These are phyloP conservation scores for Osmozyma mogii DNA, from an alignment of 805 yeast species.

Conservation along the genomic window DNA sequence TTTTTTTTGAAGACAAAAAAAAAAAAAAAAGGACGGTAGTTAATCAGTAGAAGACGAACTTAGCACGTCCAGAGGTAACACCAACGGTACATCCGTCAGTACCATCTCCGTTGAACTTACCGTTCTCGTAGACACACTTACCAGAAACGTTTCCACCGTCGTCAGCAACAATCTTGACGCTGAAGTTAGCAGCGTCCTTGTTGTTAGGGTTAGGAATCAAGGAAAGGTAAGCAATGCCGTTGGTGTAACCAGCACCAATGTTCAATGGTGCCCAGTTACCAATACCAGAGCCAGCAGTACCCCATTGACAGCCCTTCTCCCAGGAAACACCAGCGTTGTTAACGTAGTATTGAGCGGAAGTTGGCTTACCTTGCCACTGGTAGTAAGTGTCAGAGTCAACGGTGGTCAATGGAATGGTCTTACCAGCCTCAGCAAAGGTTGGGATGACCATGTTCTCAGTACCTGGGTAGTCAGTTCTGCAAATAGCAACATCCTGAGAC, in stretches of 20 bases:
- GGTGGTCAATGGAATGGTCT: conserved; percentile 59
- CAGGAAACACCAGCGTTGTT: conserved; percentile 90
- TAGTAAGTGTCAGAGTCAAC: conserved; percentile 75
- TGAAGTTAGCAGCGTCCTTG: conserved; percentile 47
- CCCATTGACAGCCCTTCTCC: conserved; percentile 95
- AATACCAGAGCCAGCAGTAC: conserved; percentile 62
- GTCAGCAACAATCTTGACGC: conserved; percentile 62
- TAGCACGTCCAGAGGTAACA: conserved; percentile 75
- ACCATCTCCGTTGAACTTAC: conserved; percentile 62
- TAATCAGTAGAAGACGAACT: conserved; percentile 62
- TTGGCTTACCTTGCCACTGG: conserved; percentile 70
- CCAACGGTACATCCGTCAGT: conserved; percentile 91
- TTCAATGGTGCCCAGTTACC: conserved; percentile 99
- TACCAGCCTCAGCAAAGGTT: conserved; percentile 69
- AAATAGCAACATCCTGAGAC: conserved; percentile 66
- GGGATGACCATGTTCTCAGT: conserved; percentile 98
- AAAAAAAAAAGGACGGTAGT: conserved; percentile 1
- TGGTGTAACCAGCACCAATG: conserved; percentile 83
- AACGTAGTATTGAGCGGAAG: conserved; percentile 95
- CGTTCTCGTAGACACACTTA: conserved; percentile 72
- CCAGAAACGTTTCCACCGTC: conserved; percentile 56
- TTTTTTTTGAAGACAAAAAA: no score
- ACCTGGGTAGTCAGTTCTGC: conserved; percentile 99
- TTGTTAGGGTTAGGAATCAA: conserved; percentile 95
- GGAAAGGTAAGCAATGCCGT: conserved; percentile 67